A percentile compares a stretch with the other conserved stretches of the same genome.
Conservation (phyloP, 805 yeast species). For the Sungouiozyma intestinalis region DNA sequence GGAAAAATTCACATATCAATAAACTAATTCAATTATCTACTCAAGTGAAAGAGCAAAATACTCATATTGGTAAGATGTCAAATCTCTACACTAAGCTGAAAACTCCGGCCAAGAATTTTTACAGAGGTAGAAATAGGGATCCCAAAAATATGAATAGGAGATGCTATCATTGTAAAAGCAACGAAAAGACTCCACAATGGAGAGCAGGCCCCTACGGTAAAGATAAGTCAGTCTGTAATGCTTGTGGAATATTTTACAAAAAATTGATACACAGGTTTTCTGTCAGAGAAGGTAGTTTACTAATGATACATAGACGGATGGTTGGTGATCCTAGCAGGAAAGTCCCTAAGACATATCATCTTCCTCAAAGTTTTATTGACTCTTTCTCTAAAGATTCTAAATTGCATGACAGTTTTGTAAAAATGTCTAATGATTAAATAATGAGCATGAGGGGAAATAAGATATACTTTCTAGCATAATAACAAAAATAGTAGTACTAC, state of each 20-base stretch:
- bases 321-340: slow-evolving; percentile 1
- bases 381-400: neutral
- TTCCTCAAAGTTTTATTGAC: neutral
- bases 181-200: slow-evolving; percentile 5
- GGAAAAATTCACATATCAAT: neutral
- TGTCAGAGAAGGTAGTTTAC: neutral
- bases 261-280: slow-evolving; percentile 3
- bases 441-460: neutral
- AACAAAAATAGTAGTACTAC: too few species aligned
- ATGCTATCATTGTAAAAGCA: neutral
- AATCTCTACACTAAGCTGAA: neutral
- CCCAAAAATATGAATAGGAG: neutral
- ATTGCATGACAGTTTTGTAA: neutral
- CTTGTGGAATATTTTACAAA: slow-evolving; percentile 4
- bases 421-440: neutral
- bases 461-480: too few species aligned
- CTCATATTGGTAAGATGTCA: neutral
- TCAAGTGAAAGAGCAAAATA: neutral
- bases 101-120: neutral
- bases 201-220: slow-evolving; percentile 5
- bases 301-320: slow-evolving; percentile 3
- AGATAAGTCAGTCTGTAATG: slow-evolving; percentile 3
- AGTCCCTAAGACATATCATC: slow-evolving; percentile 2
- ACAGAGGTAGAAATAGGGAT: neutral
- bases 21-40: neutral